Evolutionary conservation across 441 rosid genomes (phyloP).

Genomic region (Mallotus japonicus): DNA sequence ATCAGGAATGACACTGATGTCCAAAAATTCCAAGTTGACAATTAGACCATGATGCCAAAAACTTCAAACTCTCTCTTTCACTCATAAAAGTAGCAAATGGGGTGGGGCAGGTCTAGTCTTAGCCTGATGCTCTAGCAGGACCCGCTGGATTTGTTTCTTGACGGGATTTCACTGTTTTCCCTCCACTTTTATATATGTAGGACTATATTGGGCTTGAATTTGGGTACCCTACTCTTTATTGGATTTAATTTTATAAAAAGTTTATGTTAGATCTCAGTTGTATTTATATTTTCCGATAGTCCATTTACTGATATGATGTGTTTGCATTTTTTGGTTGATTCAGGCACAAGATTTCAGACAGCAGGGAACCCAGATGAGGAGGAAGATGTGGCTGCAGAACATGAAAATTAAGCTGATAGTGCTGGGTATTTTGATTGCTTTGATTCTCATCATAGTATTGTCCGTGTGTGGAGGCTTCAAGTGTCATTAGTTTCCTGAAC

Average conservation of each 20-base stretch:
- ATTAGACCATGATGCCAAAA: background rate
- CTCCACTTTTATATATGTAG: too few relatives aligned
- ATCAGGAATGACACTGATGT: constrained; percentile 16
- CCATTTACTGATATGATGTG: background rate
- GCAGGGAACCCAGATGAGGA: constrained; percentile 82
- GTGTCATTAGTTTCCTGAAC: constrained; percentile 32
- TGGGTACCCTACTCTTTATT: background rate
- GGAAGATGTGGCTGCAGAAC: constrained; percentile 90
- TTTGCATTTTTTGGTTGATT: constrained; percentile 5
- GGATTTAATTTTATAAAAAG: background rate
- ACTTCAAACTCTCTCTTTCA: background rate
- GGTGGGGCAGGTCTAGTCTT: background rate
- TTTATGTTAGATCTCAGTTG: background rate
- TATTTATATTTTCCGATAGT: background rate
- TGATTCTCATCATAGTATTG: constrained; percentile 73
- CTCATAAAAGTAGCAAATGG: background rate
- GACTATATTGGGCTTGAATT: background rate
- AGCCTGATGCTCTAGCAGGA: background rate
- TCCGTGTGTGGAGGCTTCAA: constrained; percentile 78
- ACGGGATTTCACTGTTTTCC: background rate
- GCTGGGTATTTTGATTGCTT: constrained; percentile 58
- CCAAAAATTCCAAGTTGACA: background rate
- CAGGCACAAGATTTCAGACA: constrained; percentile 94
- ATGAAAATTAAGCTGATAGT: constrained; percentile 95
- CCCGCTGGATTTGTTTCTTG: background rate